phyloP scores from a whole-genome alignment of 306 rosid species.

The Sicyos edulis region DNA sequence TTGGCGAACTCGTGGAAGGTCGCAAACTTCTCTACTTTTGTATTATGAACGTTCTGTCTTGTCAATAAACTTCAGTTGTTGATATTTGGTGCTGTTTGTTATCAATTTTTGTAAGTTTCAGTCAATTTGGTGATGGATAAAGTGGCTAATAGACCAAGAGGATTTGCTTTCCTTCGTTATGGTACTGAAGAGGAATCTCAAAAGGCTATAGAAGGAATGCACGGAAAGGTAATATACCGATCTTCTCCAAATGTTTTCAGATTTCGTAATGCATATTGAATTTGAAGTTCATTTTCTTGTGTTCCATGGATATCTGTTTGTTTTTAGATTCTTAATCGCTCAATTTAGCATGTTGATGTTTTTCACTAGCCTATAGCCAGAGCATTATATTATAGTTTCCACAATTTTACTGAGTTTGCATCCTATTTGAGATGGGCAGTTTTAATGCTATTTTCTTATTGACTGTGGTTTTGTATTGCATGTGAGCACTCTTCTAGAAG shows the following conservation, averaged over 20 bases:
- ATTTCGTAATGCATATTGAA: background rate
- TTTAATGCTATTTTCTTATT: background rate
- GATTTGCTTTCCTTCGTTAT: slow-evolving; percentile 82
- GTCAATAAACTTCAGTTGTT: background rate
- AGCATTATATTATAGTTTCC: background rate
- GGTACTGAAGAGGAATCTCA: slow-evolving; percentile 72
- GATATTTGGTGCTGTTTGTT: background rate
- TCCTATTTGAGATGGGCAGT: background rate
- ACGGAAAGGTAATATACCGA: slow-evolving; percentile 60
- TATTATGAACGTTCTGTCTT: background rate
- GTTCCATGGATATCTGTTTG: too few relatives aligned
- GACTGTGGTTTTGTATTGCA: background rate
- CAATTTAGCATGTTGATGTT: too few relatives aligned
- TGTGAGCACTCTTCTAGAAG: background rate
- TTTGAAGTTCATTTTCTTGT: background rate
- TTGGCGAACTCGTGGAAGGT: slow-evolving; percentile 84
- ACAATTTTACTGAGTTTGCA: background rate
- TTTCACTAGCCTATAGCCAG: too few relatives aligned
- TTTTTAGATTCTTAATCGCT: background rate
- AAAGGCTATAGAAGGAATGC: slow-evolving; percentile 87
- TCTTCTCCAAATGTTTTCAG: background rate
- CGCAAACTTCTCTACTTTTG: background rate
- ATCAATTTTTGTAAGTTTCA: slow-evolving; percentile 21
- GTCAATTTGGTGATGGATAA: slow-evolving; percentile 93
- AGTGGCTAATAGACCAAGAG: slow-evolving; percentile 88